phyloP scores from a whole-genome alignment of 2,329 filamentous ascomycete genomes.

The Aaosphaeria pasadenensis region DNA sequence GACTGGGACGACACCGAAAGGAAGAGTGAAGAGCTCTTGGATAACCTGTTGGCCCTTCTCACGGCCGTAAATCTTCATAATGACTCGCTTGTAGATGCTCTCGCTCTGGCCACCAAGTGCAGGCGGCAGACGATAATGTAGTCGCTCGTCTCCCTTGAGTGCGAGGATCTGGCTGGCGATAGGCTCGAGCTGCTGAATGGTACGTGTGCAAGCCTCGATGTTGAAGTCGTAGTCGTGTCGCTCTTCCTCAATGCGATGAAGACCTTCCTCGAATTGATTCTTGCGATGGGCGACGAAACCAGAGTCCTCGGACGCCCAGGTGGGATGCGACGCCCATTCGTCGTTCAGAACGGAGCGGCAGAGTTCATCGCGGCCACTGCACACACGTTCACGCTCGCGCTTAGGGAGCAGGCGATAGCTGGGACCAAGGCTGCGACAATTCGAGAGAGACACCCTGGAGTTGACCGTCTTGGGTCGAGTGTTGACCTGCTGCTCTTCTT shows the following conservation, averaged over 20 bases:
- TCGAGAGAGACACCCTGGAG: constrained; percentile 86
- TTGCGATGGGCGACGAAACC: constrained; percentile 97
- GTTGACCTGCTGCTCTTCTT: constrained; percentile 51
- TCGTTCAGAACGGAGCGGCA: constrained; percentile 93
- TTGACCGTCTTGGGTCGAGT: constrained; percentile 63
- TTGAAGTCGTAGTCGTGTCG: constrained; percentile 98
- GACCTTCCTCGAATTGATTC: constrained; percentile 89
- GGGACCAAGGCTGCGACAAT: constrained; percentile 91
- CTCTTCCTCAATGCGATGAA: constrained; percentile 96
- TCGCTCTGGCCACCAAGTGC: constrained; percentile 90
- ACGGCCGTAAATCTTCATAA: constrained; percentile 93
- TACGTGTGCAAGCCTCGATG: constrained; percentile 91
- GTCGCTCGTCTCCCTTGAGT: constrained; percentile 68
- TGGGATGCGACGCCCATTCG: constrained; percentile 97
- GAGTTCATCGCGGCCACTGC: constrained; percentile 90
- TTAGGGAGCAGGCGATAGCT: constrained; percentile 93
- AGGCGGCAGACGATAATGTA: constrained; percentile 73
- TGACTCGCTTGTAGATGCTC: constrained; percentile 93
- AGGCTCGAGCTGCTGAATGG: constrained; percentile 92
- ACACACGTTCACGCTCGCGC: constrained; percentile 85
- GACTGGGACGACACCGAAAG: constrained; percentile 84
- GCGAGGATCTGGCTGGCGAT: constrained; percentile 87
- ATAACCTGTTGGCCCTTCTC: constrained; percentile 84
- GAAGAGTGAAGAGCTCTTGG: constrained; percentile 78
- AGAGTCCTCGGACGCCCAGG: constrained; percentile 97